These are phyloP conservation scores for Mercurialis annua DNA, from an alignment of 345 rosid species.

Conservation along the genomic window DNA sequence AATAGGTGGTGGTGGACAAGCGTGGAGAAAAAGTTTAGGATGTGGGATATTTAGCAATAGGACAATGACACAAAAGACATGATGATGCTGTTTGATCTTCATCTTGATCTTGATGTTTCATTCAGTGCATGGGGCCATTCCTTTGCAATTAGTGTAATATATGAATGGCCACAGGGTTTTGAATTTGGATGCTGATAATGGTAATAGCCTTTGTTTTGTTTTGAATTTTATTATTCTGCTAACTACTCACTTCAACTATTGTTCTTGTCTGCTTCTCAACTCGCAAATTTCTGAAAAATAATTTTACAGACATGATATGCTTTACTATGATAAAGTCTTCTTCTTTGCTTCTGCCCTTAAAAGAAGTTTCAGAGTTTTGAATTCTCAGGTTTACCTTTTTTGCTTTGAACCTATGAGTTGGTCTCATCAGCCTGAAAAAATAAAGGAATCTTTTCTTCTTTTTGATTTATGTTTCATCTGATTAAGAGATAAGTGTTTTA, in stretches of 20 bases:
- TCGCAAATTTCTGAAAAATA: slow-evolving; percentile 21
- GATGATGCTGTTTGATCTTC: slow-evolving; percentile 11
- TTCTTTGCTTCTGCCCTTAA: background rate
- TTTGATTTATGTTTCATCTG: no score
- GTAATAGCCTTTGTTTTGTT: background rate
- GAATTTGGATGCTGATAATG: background rate
- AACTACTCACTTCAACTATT: background rate
- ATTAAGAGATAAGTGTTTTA: no score
- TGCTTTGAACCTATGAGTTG: no score
- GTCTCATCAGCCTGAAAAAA: no score
- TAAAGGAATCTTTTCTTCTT: no score
- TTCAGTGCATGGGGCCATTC: slow-evolving; percentile 15
- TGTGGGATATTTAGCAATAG: background rate
- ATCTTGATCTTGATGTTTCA: background rate
- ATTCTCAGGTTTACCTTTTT: background rate
- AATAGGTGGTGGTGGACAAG: slow-evolving; percentile 28
- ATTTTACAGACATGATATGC: slow-evolving; percentile 8
- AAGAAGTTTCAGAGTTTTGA: background rate
- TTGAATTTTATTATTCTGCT: background rate
- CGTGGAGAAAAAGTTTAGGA: slow-evolving; percentile 19
- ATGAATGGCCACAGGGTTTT: background rate
- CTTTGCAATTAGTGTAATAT: slow-evolving; percentile 10
- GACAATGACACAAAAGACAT: slow-evolving; percentile 30
- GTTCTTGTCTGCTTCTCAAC: slow-evolving; percentile 25
- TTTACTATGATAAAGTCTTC: slow-evolving; percentile 12